These are phyloP conservation scores for Creolimax fragrantissima DNA, from an alignment of 78 protist genomes.

Conservation along the genomic window DNA sequence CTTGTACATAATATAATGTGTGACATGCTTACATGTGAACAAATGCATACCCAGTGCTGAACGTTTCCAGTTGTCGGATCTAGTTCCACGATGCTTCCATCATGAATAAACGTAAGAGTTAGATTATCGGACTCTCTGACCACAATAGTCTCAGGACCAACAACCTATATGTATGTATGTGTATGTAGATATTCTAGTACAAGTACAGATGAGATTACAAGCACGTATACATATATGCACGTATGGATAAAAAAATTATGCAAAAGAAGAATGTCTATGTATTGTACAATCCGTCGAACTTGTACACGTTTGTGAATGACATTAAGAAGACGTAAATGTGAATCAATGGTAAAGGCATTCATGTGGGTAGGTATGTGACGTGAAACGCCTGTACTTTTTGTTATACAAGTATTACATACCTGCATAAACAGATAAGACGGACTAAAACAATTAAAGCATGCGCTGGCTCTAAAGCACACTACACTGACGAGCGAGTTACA, in stretches of 20 bases:
- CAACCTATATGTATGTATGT: not conserved
- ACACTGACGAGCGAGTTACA: too few relatives aligned
- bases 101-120: not conserved
- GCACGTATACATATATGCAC: not conserved
- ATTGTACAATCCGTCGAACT: not conserved
- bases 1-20: not conserved
- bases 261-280: not conserved
- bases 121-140: not conserved
- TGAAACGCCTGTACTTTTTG: not conserved
- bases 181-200: not conserved
- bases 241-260: not conserved
- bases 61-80: not conserved
- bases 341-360: not conserved
- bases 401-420: not conserved
- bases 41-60: not conserved
- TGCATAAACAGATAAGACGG: too few relatives aligned
- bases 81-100: not conserved
- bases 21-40: not conserved
- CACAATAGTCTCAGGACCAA: not conserved
- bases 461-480: too few relatives aligned
- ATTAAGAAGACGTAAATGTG: not conserved
- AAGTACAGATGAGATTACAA: not conserved
- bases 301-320: not conserved
- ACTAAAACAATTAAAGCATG: too few relatives aligned
- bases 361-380: not conserved